Percentiles rank a stretch among this genome's conserved stretches.
Evolutionary conservation across 331 rosid genomes (phyloP).

Genomic region (Quercus tomentella): DNA sequence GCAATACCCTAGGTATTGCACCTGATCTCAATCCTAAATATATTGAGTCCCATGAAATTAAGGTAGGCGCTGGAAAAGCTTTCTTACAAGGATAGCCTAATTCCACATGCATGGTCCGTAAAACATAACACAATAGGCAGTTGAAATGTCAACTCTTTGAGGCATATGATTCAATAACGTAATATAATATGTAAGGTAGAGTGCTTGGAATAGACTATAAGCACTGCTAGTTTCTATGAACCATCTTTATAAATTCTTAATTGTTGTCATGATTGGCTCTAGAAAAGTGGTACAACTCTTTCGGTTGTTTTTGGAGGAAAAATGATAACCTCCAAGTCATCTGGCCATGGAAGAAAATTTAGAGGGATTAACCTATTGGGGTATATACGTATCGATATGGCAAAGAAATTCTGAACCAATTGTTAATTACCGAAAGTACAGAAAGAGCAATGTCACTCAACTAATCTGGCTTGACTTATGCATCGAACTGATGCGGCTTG

Average conservation of each 20-base stretch:
- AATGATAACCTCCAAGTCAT: neutral
- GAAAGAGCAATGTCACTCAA: too few relatives aligned
- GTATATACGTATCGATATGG: too few relatives aligned
- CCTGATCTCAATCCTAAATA: too few relatives aligned
- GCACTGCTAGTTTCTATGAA: neutral
- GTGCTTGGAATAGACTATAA: neutral
- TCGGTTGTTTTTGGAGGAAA: neutral
- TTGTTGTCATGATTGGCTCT: neutral
- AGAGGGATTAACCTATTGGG: neutral
- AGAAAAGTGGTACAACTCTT: neutral
- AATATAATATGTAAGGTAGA: neutral
- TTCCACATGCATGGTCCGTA: neutral
- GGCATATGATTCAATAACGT: neutral
- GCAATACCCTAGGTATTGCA: too few relatives aligned
- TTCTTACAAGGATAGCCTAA: neutral
- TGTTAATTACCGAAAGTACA: too few relatives aligned
- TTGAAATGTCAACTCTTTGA: neutral
- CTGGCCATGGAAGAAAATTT: neutral
- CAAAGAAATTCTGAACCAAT: too few relatives aligned
- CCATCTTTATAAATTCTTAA: neutral
- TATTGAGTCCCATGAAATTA: slow-evolving; percentile 9
- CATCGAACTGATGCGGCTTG: too few relatives aligned
- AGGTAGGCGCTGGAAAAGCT: slow-evolving; percentile 8
- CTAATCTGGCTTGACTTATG: too few relatives aligned
- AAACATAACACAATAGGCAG: neutral